Base-by-base conservation (phyloP, 2,329 filamentous ascomycete species). In the Gliomastix tumulicola region DNA sequence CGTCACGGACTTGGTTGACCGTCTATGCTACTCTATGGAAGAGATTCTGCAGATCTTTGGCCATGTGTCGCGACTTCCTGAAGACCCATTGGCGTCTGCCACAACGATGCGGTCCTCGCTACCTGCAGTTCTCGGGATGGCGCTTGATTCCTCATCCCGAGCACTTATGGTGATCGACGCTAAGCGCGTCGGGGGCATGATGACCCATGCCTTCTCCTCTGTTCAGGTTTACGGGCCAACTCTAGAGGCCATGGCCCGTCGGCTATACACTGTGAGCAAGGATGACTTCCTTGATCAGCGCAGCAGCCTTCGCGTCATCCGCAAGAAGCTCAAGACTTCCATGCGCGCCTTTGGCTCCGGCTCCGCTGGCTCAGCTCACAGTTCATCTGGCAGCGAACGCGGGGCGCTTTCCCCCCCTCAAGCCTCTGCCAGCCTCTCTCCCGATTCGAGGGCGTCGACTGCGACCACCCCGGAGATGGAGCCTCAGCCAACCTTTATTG, bases 91-190 rank as follows among this genome's bases (percentile, higher is more conserved):
- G 21, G 27, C 36, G 23, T 19, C 41, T 13, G 42, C 44, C 7
- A 40, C 49, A 1, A 44, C 47, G 3, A 43, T 55, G 11, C 44
- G 44, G 9, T 42, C 49, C 18, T 45, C 44, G 4, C 51, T 57
- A 12, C 49, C 55, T 3, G 44, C 48, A 18, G 43, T 54, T 7
- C 48, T 55, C 17, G 49, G 49, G 19, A 45, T 53, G n/a, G 48
- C 56, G 2, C 38, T 60, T 2, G 55, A 56, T 23, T 51, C 55
- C 4, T 59, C 54, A 25, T 48, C 55, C 15, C 45, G 53, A 10
- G 55, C 51, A 7, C 37, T 59, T n/a, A 40, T 36, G 23, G 40
- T 46, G 16, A 41, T 58, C 21, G 38, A 50, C n/a, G 23, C 37
- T 16, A 50, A 43, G 31, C 15, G 44, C 6, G 37, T 34, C 15